Conservation (phyloP, 331 rosid genomes). For the Erythrophleum ivorense region DNA sequence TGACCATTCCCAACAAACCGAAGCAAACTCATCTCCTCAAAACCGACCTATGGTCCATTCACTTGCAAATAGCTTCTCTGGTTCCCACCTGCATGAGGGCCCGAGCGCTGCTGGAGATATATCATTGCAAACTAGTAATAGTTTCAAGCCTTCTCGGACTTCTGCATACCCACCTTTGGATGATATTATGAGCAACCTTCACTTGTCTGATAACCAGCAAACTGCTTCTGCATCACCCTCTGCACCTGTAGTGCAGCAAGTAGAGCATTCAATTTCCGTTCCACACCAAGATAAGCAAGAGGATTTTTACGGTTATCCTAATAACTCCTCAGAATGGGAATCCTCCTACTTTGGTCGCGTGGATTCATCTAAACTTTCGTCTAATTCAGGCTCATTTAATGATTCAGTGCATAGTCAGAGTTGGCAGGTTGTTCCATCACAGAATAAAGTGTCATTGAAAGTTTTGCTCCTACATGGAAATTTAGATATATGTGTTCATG, state of each 20-base stretch:
- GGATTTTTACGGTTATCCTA: slow-evolving; percentile 53
- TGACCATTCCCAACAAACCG: slow-evolving; percentile 52
- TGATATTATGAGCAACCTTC: slow-evolving; percentile 57
- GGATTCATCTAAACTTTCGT: slow-evolving; percentile 42
- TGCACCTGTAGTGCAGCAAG: slow-evolving; percentile 43
- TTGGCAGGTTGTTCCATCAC: slow-evolving; percentile 73
- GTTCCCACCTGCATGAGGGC: slow-evolving; percentile 45
- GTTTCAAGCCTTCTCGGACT: slow-evolving; percentile 37
- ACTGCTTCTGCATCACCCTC: slow-evolving; percentile 51
- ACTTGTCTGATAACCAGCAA: slow-evolving; percentile 55
- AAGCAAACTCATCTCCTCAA: slow-evolving; percentile 44
- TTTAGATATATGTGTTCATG: slow-evolving; percentile 81
- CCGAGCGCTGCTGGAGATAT: slow-evolving; percentile 26
- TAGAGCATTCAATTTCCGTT: slow-evolving; percentile 48
- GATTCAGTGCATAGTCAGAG: slow-evolving; percentile 59
- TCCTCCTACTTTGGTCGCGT: slow-evolving; percentile 43
- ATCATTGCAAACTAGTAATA: slow-evolving; percentile 31
- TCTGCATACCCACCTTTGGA: slow-evolving; percentile 73
- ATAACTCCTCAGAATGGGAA: slow-evolving; percentile 53
- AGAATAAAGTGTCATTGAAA: slow-evolving; percentile 68
- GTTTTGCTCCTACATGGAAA: slow-evolving; percentile 84
- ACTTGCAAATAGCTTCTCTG: slow-evolving; percentile 61
- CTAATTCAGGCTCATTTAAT: slow-evolving; percentile 55
- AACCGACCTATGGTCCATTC: slow-evolving; percentile 37
- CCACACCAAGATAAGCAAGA: slow-evolving; percentile 50